Evolutionary conservation across 495 filamentous ascomycete species (phyloP).

Genomic region (Letharia columbiana): DNA sequence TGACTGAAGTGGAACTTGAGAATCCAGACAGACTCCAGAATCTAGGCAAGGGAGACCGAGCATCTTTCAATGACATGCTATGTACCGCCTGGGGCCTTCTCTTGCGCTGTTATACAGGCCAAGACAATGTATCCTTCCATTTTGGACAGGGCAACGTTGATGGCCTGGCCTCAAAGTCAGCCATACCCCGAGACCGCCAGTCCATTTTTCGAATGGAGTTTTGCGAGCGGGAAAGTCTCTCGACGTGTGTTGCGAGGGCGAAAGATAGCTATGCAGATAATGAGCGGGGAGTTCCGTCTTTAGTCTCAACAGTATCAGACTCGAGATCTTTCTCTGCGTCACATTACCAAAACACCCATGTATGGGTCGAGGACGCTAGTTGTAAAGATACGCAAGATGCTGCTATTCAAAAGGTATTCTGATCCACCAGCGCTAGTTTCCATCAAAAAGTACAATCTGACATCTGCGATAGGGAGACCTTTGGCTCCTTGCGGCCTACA

Average conservation of each 20-base stretch:
- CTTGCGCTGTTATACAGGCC: slow-evolving; percentile 42
- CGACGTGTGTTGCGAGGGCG: neutral
- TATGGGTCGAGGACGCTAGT: neutral
- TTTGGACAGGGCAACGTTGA: neutral
- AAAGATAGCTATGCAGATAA: neutral
- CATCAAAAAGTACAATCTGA: neutral
- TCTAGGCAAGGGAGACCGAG: neutral
- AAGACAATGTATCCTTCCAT: slow-evolving; percentile 37
- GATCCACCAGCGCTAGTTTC: neutral
- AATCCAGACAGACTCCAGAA: neutral
- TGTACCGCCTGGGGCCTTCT: slow-evolving; percentile 46
- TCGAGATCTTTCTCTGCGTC: neutral
- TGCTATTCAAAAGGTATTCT: neutral
- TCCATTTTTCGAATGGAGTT: neutral
- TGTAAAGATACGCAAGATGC: neutral
- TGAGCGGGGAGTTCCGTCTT: neutral
- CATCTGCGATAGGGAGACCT: slow-evolving; percentile 8
- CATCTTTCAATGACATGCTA: neutral
- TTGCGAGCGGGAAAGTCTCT: neutral
- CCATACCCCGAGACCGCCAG: neutral
- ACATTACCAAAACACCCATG: neutral
- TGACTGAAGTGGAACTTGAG: slow-evolving; percentile 2
- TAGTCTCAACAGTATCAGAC: neutral
- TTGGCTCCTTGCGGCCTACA: slow-evolving; percentile 1
- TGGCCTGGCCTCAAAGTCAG: neutral